Evolutionary conservation across 148 eudicot species (phyloP), one percentile per base, ranked within the genome.

Genomic region (Dysphania ambrosioides): DNA sequence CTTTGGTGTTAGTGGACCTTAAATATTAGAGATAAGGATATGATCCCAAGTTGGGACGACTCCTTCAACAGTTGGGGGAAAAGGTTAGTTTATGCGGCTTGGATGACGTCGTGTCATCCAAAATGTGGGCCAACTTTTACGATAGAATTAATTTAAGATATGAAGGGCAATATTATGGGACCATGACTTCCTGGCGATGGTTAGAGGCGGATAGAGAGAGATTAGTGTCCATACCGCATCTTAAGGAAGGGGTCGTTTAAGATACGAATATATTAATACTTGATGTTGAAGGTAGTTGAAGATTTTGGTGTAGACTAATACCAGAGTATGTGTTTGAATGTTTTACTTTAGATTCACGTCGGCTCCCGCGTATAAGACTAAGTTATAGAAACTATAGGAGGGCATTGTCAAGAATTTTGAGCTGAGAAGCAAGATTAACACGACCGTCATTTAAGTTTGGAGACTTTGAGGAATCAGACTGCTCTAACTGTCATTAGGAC

Each of bases 1-100:
- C 40, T 8, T 47, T 8, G 58, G n/a, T n/a, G n/a, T 23, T 66
- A 11, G 75, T 70, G 78, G 78, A 56, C 75, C 78, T 79, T 53
- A 36, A 15, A 40, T 0, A 12, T 27, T 26, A 65, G 69, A 79
- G 82, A 70, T 79, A 75, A 74, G 71, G 66, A 60, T 36, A 63
- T 63, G 24, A 44, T 30, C 72, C 57, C 16, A 5, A 24, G 19
- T 66, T 38, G 32, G 38, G 71, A 34, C 67, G 53, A 47, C 13
- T 47, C 5, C 5, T 47, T 16, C 19, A 13, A 47, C 51, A 47
- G 13, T 47, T 47, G 4, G 16, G 15, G 13, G 19, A 47, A 47
- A 47, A 47, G 53, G 21, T 16, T 47, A 15, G 0, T 47, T 15
- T 15, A 47, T 47, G 21, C 21, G 53, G 53, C 53, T 47, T 26